Evolutionary conservation across 495 filamentous ascomycete species (phyloP), one percentile per base, ranked within the genome.

Genomic region (Pseudotulostoma volvatum): DNA sequence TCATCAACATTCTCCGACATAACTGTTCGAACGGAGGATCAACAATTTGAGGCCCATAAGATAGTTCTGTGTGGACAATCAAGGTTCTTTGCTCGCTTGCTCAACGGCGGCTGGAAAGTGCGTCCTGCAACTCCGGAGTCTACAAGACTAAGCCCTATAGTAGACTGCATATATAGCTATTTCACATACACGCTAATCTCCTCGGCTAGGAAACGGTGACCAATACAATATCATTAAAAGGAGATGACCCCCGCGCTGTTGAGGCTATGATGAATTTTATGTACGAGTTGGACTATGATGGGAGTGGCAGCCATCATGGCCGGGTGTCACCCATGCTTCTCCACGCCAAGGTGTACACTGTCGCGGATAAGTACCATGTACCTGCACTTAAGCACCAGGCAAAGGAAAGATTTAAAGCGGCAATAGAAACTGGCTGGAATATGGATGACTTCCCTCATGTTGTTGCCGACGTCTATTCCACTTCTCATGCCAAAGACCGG

Each of bases 351-450:
- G 46, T 64, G n/a, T 70, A 66, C 36, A 39, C 54, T 3, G 52
- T 64, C 17, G 62, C 55, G 2, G 59, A 67, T 38, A 66, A 64
- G 36, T 66, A 58, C 40, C 44, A 47, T 15, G 49, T 70, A 3
- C 44, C 38, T 0, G 43, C 33, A 9, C 43, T 70, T 7, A 61
- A 64, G 42, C 20, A 47, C 0, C 19, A 20, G 25, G 36, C 36
- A 37, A 19, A 37, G 17, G 36, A 52, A 18, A 63, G 57, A 23
- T 69, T 67, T 40, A 40, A 52, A 23, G 31, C 13, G 2, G 36
- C 42, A 5, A 36, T 52, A 0, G 37, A 46, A 30, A 21, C 32
- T 2, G 21, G 34, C 18, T 61, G 54, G 55, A 18, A 43, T 7
- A 44, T 47, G 28, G 38, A 39, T 1, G 38, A 44, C 25, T 65